Evolutionary conservation across 257 asterid genomes (phyloP).

Genomic region (Coffea canephora): DNA sequence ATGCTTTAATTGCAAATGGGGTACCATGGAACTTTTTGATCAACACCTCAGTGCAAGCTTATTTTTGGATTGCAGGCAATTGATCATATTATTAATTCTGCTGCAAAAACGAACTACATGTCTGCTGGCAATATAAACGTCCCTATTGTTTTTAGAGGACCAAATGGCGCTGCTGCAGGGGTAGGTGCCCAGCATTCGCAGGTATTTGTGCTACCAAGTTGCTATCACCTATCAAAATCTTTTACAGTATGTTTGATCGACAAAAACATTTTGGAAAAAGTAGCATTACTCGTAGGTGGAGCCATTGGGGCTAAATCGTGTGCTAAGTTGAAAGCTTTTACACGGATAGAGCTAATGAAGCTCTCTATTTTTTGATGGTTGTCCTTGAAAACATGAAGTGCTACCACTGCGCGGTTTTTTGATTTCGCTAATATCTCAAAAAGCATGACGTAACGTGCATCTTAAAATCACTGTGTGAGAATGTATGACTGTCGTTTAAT

Average conservation of each 20-base stretch:
- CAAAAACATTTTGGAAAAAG: not conserved
- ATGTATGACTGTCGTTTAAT: not conserved
- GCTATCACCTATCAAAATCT: too few relatives aligned
- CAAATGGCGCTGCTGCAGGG: conserved; percentile 96
- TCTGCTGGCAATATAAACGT: conserved; percentile 81
- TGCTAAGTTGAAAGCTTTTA: not conserved
- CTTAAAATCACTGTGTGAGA: too few relatives aligned
- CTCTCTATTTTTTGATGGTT: too few relatives aligned
- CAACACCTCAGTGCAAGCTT: conserved; percentile 5
- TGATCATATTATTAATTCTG: conserved; percentile 89
- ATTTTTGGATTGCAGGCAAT: conserved; percentile 57
- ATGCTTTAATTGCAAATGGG: not conserved
- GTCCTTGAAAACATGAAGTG: too few relatives aligned
- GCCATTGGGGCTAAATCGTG: not conserved
- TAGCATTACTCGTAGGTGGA: not conserved
- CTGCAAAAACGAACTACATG: conserved; percentile 90
- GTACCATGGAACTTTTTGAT: not conserved
- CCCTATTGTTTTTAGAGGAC: conserved; percentile 89
- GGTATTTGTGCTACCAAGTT: conserved; percentile 34
- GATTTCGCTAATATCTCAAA: not conserved
- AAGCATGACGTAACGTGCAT: not conserved
- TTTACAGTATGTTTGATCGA: not conserved
- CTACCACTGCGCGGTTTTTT: too few relatives aligned
- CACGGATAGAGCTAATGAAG: too few relatives aligned
- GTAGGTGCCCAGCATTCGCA: conserved; percentile 96